These are phyloP conservation scores for Hanseniaspora jakobsenii DNA, from an alignment of 805 yeast genomes.

Conservation along the genomic window DNA sequence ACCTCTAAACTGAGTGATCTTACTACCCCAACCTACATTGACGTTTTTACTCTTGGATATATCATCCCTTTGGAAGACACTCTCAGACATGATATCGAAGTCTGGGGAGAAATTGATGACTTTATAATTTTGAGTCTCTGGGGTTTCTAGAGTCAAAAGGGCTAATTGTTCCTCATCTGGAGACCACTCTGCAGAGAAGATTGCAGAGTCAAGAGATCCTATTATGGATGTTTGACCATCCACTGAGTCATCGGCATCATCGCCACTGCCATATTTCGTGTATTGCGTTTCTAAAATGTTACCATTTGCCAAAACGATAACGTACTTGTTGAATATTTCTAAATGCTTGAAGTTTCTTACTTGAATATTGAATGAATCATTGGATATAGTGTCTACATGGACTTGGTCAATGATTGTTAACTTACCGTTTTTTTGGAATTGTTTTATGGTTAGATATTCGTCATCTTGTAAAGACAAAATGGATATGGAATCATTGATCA, in stretches of 20 bases:
- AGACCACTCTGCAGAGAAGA: slow-evolving; percentile 71
- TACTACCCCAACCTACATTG: slow-evolving; percentile 96
- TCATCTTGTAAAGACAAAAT: background rate
- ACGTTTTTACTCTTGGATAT: slow-evolving; percentile 66
- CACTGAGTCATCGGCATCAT: slow-evolving; percentile 36
- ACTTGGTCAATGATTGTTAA: background rate
- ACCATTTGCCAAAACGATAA: slow-evolving; percentile 61
- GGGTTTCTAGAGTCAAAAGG: slow-evolving; percentile 48
- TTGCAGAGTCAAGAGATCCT: slow-evolving; percentile 70
- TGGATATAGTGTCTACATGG: slow-evolving; percentile 48
- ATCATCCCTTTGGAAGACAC: slow-evolving; percentile 46
- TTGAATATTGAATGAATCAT: slow-evolving; percentile 31
- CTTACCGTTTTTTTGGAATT: slow-evolving; percentile 9
- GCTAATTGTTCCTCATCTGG: slow-evolving; percentile 80
- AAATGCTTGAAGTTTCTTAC: slow-evolving; percentile 54
- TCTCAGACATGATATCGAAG: slow-evolving; percentile 70
- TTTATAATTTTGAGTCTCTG: slow-evolving; percentile 24
- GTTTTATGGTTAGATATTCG: slow-evolving; percentile 4
- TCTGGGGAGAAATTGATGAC: slow-evolving; percentile 57
- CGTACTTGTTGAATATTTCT: slow-evolving; percentile 52
- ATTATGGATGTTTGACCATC: slow-evolving; percentile 42
- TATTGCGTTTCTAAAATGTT: slow-evolving; percentile 60
- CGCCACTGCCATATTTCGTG: slow-evolving; percentile 35
- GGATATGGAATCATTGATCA: slow-evolving; percentile 39
- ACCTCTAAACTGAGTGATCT: slow-evolving; percentile 93